Evolutionary conservation across 2,329 filamentous ascomycete species (phyloP).

Genomic region (Penicillium decumbens): DNA sequence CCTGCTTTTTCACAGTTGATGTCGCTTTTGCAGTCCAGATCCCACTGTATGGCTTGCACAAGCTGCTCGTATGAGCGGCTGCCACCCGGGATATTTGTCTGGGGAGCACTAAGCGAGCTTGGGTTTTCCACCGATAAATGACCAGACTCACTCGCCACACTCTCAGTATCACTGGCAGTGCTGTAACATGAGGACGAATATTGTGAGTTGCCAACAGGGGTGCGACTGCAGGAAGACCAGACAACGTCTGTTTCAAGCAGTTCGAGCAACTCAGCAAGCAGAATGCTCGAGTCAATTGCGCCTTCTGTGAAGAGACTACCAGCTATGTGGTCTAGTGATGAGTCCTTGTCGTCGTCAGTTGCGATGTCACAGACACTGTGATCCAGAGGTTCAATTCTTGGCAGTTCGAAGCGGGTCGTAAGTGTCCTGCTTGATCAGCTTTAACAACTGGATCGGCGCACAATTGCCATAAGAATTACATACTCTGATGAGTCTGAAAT

Average conservation of each 20-base stretch:
- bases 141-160: background rate
- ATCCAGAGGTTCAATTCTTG: conserved; percentile 6
- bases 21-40: background rate
- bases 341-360: background rate
- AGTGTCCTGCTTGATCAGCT: background rate
- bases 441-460: background rate
- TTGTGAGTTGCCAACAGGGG: background rate
- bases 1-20: background rate
- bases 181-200: conserved; percentile 2
- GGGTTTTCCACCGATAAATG: background rate
- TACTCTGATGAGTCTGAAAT: background rate
- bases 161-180: background rate
- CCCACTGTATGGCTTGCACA: background rate
- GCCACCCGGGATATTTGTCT: background rate
- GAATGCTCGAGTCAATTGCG: background rate
- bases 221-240: background rate
- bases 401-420: conserved; percentile 5
- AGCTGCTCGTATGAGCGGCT: conserved; percentile 7
- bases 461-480: background rate
- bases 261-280: conserved; percentile 8
- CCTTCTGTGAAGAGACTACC: background rate
- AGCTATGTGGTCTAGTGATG: background rate
- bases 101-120: background rate
- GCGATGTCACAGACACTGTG: background rate
- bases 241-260: conserved; percentile 5